A percentile compares a stretch with the other conserved stretches of the same genome.
Conservation (phyloP, 1,139 yeast species). For the Dujonia santamariae region DNA sequence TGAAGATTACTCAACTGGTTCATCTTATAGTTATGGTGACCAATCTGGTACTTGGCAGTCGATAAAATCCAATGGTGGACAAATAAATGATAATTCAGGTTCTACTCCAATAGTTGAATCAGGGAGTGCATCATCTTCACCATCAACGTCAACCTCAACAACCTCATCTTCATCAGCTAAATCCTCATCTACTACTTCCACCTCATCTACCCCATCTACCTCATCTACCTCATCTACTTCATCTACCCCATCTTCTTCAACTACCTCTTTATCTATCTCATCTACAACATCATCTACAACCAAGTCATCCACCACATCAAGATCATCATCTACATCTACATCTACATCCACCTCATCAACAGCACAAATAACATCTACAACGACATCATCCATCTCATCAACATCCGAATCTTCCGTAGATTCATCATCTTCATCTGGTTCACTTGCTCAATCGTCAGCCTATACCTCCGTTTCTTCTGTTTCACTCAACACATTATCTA, state of each 20-base stretch:
- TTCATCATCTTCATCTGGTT: not conserved
- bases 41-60: conserved; percentile 62
- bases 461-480: not conserved
- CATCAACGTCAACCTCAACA: not conserved
- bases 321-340: conserved; percentile 1
- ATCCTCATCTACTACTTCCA: conserved; percentile 5
- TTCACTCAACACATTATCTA: too few species aligned
- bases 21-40: conserved; percentile 43
- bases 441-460: conserved; percentile 1
- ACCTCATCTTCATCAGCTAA: conserved; percentile 9
- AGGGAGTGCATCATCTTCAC: not conserved
- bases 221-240: conserved; percentile 5
- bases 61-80: conserved; percentile 61
- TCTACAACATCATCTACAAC: conserved; percentile 2
- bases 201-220: conserved; percentile 6
- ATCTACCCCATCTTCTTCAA: conserved; percentile 1
- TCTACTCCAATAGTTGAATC: not conserved
- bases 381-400: too few species aligned
- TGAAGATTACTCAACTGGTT: conserved; percentile 35
- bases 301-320: conserved; percentile 1
- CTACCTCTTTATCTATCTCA: conserved; percentile 1
- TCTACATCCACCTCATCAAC: conserved; percentile 4
- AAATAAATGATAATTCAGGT: conserved; percentile 43
- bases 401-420: too few species aligned
- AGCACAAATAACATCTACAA: too few species aligned